Percentiles rank a stretch among this genome's conserved stretches.
These are phyloP conservation scores for Aspergillus hiratsukae DNA, from an alignment of 2,329 filamentous ascomycete species.

Conservation along the genomic window DNA sequence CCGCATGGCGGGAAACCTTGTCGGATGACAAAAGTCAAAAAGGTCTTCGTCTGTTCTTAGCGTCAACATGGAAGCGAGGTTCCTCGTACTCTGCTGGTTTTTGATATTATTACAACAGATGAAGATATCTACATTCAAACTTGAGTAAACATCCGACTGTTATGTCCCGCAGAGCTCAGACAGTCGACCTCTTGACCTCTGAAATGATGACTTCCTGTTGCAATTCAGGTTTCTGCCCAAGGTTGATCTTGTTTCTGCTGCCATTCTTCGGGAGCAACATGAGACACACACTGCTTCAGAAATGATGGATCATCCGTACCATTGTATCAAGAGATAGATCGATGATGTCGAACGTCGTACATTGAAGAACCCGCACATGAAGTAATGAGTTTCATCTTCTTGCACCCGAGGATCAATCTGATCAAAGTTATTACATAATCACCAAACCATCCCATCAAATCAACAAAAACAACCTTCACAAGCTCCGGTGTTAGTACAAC, in stretches of 20 bases:
- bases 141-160: too few species aligned
- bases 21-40: neutral
- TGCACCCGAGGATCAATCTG: neutral
- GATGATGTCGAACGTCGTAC: too few species aligned
- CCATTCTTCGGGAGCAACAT: too few species aligned
- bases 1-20: neutral
- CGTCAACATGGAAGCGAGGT: too few species aligned
- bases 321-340: too few species aligned
- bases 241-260: too few species aligned
- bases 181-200: too few species aligned
- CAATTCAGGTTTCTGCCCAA: neutral
- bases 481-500: neutral
- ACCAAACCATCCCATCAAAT: neutral
- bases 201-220: too few species aligned
- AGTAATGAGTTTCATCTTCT: neutral
- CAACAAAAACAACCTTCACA: neutral
- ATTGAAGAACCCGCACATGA: too few species aligned
- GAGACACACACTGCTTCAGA: too few species aligned
- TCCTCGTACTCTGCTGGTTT: neutral
- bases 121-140: neutral
- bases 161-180: too few species aligned
- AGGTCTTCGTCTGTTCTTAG: neutral
- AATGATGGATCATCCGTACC: too few species aligned
- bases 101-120: neutral
- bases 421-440: neutral